Evolutionary conservation across 2,329 filamentous ascomycete genomes (phyloP), one percentile per base, ranked within the genome.

Genomic region (Sporothrix globosa): DNA sequence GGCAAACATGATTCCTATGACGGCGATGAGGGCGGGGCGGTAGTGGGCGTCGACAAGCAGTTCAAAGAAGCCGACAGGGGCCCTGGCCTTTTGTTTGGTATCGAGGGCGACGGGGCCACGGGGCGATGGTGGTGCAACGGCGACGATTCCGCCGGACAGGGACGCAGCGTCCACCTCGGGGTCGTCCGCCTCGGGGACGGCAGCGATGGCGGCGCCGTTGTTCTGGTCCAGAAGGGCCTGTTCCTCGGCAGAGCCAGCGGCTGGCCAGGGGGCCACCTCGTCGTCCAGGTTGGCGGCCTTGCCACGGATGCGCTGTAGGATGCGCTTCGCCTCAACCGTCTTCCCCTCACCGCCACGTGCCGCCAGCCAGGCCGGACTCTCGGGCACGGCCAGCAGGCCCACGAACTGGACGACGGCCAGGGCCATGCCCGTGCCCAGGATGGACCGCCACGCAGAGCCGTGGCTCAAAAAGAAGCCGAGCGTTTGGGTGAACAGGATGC

Each of bases 321-420:
- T 88, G 65, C 83, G 84, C 75, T 88, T 88, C 0, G 93, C 95
- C 46, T 66, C 7, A 9, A 84, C 81, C 17, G 84, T 78, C 0
- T 85, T 80, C 56, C 85, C 89, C 78, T 79, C 90, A 82, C 60
- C 63, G 24, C 82, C 91, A 78, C 79, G 91, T 80, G 74, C 75
- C 7, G 92, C 92, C 14, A 96, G 83, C 92, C 94, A 99, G 44
- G 90, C 88, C 0, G 96, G 96, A 76, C 92, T 97, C 79, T 99
- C 96, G 0, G 92, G 90, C 0, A 95, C 87, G n/a, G 92, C 77
- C 3, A 91, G 77, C n/a, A 97, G 83, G 0, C 91, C 92, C 1
- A 91, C 50, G 0, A 86, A 84, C 76, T 98, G 92, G 0, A 86
- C 75, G 0, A 86, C 75, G 0, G 89, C 93, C 46, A 97, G 85